These are phyloP conservation scores for Aspergillus sp. DNA, from an alignment of 2,329 filamentous ascomycete species.

Conservation along the genomic window DNA sequence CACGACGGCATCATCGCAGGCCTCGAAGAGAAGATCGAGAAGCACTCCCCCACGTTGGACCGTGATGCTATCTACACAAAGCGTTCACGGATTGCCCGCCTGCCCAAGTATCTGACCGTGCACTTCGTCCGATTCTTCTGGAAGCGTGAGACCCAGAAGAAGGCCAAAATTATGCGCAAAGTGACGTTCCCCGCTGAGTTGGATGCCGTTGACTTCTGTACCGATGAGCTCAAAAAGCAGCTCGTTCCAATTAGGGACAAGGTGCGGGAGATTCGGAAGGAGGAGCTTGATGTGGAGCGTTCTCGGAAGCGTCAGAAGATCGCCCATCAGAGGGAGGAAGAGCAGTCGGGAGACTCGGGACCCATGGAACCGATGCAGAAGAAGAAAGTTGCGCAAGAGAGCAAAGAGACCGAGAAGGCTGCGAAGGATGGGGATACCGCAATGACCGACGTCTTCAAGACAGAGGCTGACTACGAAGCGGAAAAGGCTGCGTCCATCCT, in stretches of 20 bases:
- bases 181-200: conserved; percentile 94
- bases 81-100: conserved; percentile 79
- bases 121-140: conserved; percentile 99
- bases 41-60: conserved; percentile 73
- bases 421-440: conserved; percentile 67
- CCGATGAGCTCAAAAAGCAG: conserved; percentile 78
- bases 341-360: conserved; percentile 39
- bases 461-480: conserved; percentile 86
- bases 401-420: conserved; percentile 49
- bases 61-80: conserved; percentile 86
- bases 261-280: conserved; percentile 90
- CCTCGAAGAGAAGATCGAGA: conserved; percentile 86
- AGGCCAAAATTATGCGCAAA: conserved; percentile 99
- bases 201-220: conserved; percentile 92
- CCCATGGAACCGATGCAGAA: conserved; percentile 45
- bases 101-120: conserved; percentile 93
- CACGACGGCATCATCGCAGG: conserved; percentile 82
- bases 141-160: conserved; percentile 93
- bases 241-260: conserved; percentile 93
- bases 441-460: conserved; percentile 79
- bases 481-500: conserved; percentile 75
- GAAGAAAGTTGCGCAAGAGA: conserved; percentile 50
- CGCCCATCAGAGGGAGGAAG: conserved; percentile 56
- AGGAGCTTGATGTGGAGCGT: conserved; percentile 89
- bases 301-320: conserved; percentile 88